phyloP scores from a whole-genome alignment of 1,284 basidiomycete species.

The Ceratobasidium sp. region DNA sequence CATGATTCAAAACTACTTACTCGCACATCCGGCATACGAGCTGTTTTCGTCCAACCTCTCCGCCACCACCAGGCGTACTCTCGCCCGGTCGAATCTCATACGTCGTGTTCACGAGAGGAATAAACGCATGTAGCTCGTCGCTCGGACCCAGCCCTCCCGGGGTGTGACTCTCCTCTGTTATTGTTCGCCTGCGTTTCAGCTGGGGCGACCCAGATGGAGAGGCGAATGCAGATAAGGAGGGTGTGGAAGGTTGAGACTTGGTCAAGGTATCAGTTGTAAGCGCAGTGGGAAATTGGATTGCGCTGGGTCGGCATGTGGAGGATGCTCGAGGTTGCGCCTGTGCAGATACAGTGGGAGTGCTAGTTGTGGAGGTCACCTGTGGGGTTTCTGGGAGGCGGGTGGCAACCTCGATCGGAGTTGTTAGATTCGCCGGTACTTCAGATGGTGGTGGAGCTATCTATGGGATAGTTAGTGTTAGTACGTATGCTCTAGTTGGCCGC shows the following conservation, averaged over 20 bases:
- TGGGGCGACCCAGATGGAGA: constrained; percentile 12
- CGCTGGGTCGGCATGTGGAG: no score
- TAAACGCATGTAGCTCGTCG: constrained; percentile 13
- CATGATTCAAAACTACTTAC: constrained; percentile 8
- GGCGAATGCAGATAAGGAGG: constrained; percentile 9
- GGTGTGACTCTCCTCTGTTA: background rate
- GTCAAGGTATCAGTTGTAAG: no score
- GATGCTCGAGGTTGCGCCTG: background rate
- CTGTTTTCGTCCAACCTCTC: background rate
- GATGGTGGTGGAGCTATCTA: background rate
- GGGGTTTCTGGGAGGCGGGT: constrained; percentile 4
- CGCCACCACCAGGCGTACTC: background rate
- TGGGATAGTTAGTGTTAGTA: background rate
- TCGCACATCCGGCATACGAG: constrained; percentile 25
- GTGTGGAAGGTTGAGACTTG: constrained; percentile 17
- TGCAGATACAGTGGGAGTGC: background rate
- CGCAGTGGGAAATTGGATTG: no score
- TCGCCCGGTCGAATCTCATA: constrained; percentile 19
- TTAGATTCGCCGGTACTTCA: background rate
- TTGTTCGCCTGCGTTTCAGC: constrained; percentile 20
- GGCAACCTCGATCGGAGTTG: background rate
- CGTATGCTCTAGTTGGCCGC: background rate
- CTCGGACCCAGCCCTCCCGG: constrained; percentile 21
- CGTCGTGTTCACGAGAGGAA: constrained; percentile 9
- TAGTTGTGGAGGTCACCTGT: background rate